phyloP scores from a whole-genome alignment of 768 basidiomycete genomes.

The Tulasnella sp. region DNA sequence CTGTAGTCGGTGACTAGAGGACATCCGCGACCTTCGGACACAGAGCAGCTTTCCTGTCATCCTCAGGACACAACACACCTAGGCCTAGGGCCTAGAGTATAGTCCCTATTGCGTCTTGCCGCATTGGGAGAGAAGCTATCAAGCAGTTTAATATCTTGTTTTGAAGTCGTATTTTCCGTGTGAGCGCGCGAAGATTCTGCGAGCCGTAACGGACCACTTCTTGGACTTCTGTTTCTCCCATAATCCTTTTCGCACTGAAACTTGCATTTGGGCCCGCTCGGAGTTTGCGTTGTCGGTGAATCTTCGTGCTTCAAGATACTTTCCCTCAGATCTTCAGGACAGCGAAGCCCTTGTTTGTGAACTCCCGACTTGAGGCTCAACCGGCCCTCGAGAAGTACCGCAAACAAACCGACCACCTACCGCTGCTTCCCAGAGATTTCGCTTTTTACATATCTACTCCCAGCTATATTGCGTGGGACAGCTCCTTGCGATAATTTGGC shows the following conservation, averaged over 20 bases:
- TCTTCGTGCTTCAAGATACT: background rate
- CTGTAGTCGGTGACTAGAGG: background rate
- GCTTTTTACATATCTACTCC: background rate
- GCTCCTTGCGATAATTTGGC: constrained; percentile 4
- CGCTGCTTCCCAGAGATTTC: background rate
- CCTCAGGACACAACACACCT: background rate
- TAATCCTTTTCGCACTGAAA: background rate
- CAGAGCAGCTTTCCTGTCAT: background rate
- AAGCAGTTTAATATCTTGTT: constrained; percentile 9
- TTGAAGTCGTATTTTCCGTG: background rate
- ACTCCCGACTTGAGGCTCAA: background rate
- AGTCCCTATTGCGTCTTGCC: background rate
- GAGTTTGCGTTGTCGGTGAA: background rate
- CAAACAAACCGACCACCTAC: constrained; percentile 1
- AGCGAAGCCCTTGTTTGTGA: background rate
- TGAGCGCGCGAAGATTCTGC: background rate
- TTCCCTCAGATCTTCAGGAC: constrained; percentile 7
- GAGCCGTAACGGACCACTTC: background rate
- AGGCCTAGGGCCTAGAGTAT: constrained; percentile 1
- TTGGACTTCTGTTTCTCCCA: background rate
- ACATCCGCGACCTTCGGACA: background rate
- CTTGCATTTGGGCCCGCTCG: background rate
- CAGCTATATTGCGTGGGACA: background rate
- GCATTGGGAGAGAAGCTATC: background rate
- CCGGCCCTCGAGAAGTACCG: background rate